These are phyloP conservation scores for Paecilomyces variotii DNA, from an alignment of 2,329 filamentous ascomycete genomes.

Conservation along the genomic window DNA sequence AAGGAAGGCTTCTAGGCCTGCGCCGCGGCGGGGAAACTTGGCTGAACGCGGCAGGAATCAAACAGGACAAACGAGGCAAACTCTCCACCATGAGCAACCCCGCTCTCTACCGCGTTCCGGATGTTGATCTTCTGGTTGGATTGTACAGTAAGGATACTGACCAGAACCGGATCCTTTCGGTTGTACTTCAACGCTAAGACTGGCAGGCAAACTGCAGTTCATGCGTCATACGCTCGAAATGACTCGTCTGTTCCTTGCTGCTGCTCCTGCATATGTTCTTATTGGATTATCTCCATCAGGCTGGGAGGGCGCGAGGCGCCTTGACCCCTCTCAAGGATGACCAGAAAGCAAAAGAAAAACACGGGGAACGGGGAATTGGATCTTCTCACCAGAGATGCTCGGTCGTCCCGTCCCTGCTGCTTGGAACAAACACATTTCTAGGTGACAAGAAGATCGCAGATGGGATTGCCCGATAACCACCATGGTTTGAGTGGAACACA, in stretches of 20 bases:
- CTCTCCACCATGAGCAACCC: background rate
- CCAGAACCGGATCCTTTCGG: background rate
- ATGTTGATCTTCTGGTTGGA: background rate
- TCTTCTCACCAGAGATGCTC: background rate
- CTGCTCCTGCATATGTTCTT: background rate
- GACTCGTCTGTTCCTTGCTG: background rate
- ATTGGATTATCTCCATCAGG: background rate
- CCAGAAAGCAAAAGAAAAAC: background rate
- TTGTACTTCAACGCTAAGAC: background rate
- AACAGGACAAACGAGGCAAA: background rate
- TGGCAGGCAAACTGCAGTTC: background rate
- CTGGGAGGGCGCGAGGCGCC: background rate
- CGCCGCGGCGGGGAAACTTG: background rate
- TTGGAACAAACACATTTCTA: background rate
- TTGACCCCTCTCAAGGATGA: background rate
- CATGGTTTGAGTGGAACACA: background rate
- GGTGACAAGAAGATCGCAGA: background rate
- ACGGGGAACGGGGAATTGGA: background rate
- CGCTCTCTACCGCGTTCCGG: background rate
- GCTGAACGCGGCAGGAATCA: background rate
- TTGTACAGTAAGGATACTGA: background rate
- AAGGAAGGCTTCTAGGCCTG: background rate
- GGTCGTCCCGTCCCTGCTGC: background rate
- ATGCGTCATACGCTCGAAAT: background rate
- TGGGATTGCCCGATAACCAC: background rate